Evolutionary conservation across 805 yeast species (phyloP), one percentile per base, ranked within the genome.

Genomic region (Tetrapisispora pingtungensis): DNA sequence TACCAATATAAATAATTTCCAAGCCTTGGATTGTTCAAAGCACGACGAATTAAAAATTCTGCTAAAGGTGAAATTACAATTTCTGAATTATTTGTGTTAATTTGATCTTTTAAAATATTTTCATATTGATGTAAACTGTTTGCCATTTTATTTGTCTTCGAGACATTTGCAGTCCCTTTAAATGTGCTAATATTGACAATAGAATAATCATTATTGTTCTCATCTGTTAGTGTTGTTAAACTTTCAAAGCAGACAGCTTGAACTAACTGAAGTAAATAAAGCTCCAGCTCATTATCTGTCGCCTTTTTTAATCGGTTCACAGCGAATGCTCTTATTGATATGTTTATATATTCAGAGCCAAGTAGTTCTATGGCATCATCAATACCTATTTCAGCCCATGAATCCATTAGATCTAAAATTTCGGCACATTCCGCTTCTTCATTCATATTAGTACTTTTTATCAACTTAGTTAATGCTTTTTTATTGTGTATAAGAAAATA

Each of bases 1-100:
- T 82, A 86, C 97, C 98, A 93, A 61, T 86, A 89, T 48, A 94
- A 78, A 57, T 75, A 86, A 57, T 81, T 88, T 0, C 95, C 93
- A 34, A 94, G 67, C 17, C 74, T 68, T 18, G 75, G 73, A 57
- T 82, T 84, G 17, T 73, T 67, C 1, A 80, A 68, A 0, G 95
- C 80, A 38, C 90, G 71, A 24, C 78, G 78, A 35, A 89, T 80
- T 34, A 93, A 66, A 57, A 90, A 88, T 42, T 77, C 75, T 0
- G 86, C 84, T 42, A 84, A 64, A 0, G 89, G 87, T 0, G 90
- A 80, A 14, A 68, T 53, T 7, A 59, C 52, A 39, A 62, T 49
- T 12, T 41, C 32, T 10, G 39, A 13, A 4, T 22, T 40, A 4
- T 13, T 13, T 26, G 15, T 6, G 17, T 6, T 3, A 10, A 2